Evolutionary conservation across 2,329 filamentous ascomycete species (phyloP).

Genomic region (Blastomyces percursus): DNA sequence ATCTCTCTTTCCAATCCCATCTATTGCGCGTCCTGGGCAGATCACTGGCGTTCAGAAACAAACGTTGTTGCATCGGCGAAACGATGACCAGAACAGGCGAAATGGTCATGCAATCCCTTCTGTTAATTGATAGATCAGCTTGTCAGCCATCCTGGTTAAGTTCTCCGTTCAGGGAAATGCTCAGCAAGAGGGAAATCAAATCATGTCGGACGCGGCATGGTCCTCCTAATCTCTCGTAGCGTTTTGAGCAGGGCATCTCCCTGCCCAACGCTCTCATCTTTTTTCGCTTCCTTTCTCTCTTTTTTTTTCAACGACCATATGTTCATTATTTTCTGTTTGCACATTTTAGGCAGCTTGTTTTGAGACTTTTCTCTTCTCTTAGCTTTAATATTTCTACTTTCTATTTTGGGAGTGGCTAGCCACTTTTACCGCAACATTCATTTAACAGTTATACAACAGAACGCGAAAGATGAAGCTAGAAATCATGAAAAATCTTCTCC

Average conservation of each 20-base stretch:
- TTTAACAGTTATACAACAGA: neutral
- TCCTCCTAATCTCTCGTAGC: neutral
- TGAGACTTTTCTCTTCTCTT: neutral
- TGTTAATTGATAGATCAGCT: neutral
- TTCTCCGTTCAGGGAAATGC: neutral
- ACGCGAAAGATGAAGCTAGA: neutral
- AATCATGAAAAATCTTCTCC: slow-evolving; percentile 1
- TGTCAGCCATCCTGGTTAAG: neutral
- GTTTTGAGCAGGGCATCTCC: neutral
- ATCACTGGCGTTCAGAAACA: neutral
- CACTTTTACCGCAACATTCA: neutral
- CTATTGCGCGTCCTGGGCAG: neutral
- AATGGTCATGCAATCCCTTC: neutral
- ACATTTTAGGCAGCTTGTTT: neutral
- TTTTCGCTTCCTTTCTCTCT: neutral
- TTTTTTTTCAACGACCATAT: neutral
- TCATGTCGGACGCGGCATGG: neutral
- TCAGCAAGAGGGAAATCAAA: neutral
- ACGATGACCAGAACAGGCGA: slow-evolving; percentile 2
- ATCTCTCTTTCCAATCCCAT: neutral
- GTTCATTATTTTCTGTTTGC: neutral
- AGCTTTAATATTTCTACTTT: neutral
- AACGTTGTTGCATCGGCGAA: neutral
- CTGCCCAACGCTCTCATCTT: neutral
- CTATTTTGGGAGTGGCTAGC: too few relatives aligned